Evolutionary conservation across 2,329 filamentous ascomycete species (phyloP).

Genomic region (Fusarium devonianum): DNA sequence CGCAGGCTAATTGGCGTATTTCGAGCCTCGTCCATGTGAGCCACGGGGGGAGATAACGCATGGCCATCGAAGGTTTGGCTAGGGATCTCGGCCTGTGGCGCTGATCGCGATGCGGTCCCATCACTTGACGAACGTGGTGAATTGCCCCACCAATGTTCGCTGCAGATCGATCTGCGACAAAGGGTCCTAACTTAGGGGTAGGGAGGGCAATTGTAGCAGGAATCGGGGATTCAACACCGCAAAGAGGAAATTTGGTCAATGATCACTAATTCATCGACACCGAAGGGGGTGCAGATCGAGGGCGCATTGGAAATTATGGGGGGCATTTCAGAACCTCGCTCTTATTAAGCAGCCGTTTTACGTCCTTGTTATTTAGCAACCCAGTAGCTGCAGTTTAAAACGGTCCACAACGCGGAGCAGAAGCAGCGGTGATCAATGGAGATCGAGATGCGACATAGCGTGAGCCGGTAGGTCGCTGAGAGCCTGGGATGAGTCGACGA

Average conservation of each 20-base stretch:
- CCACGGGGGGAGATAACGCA: slow-evolving; percentile 14
- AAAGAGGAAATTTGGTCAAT: slow-evolving; percentile 5
- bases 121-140: slow-evolving; percentile 22
- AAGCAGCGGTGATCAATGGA: slow-evolving; percentile 6
- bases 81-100: slow-evolving; percentile 35
- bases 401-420: slow-evolving; percentile 20
- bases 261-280: slow-evolving; percentile 5
- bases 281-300: slow-evolving; percentile 7
- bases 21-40: neutral
- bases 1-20: neutral
- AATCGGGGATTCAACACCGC: neutral
- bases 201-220: neutral
- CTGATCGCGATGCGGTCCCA: slow-evolving; percentile 33
- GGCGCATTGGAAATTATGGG: slow-evolving; percentile 14
- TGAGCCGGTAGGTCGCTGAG: slow-evolving; percentile 1
- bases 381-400: slow-evolving; percentile 34
- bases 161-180: slow-evolving; percentile 30
- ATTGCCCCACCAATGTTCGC: slow-evolving; percentile 7
- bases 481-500: slow-evolving; percentile 20
- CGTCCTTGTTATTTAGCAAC: slow-evolving; percentile 11
- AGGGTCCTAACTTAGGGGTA: slow-evolving; percentile 3
- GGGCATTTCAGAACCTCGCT: slow-evolving; percentile 2
- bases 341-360: slow-evolving; percentile 18
- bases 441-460: slow-evolving; percentile 22
- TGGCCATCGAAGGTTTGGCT: slow-evolving; percentile 32